Conservation (phyloP, 768 basidiomycete genomes). For the Hericium alpestre region DNA sequence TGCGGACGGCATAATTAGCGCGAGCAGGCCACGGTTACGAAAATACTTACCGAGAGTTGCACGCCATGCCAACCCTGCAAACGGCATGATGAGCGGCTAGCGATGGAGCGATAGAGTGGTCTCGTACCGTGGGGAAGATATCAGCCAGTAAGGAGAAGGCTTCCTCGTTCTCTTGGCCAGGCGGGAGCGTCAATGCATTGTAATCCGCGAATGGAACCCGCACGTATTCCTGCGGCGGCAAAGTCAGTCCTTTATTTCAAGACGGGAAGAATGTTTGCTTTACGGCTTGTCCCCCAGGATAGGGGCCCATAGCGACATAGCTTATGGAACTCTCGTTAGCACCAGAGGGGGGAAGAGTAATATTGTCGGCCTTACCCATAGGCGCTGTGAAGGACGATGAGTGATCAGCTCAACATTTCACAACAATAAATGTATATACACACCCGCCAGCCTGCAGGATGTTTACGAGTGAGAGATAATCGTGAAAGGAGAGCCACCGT, state of each 20-base stretch:
- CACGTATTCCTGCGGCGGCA: constrained; percentile 36
- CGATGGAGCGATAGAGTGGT: not conserved
- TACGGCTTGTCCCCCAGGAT: constrained; percentile 43
- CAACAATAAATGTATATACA: constrained; percentile 3
- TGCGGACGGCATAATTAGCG: constrained; percentile 8
- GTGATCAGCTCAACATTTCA: not conserved
- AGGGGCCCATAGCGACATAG: constrained; percentile 49
- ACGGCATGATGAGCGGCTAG: too few relatives aligned
- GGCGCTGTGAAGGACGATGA: constrained; percentile 22
- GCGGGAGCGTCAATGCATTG: constrained; percentile 41
- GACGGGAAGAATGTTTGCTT: constrained; percentile 8
- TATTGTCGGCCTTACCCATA: constrained; percentile 26
- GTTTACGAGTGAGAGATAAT: not conserved
- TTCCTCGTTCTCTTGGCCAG: constrained; percentile 42
- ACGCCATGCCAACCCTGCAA: constrained; percentile 43
- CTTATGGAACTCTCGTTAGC: constrained; percentile 18
- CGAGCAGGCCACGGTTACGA: not conserved
- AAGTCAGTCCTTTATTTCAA: not conserved
- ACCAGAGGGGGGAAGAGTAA: too few relatives aligned
- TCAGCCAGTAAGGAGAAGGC: constrained; percentile 46
- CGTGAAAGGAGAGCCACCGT: not conserved
- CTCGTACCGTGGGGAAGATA: constrained; percentile 42
- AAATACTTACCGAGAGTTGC: constrained; percentile 27
- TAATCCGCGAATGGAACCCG: constrained; percentile 49
- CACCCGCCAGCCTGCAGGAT: constrained; percentile 34